Base-by-base conservation (phyloP, 179 eudicot genomes). In the Amaranthus tricolor region DNA sequence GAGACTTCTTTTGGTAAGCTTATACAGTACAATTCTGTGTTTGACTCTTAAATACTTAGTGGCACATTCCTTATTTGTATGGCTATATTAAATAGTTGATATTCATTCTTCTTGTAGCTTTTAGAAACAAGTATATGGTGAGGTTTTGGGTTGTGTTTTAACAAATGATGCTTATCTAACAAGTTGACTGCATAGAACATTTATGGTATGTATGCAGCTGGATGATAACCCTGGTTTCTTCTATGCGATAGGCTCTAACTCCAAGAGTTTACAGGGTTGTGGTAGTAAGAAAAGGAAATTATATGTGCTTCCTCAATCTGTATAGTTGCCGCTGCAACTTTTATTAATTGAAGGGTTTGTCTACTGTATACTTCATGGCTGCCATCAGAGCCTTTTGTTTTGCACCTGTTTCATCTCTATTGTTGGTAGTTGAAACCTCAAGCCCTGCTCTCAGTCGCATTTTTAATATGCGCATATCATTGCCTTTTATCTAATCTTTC, bases 1-100 rank as follows among this genome's bases (percentile, higher is more conserved):
- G 99, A 87, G 97, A 80, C 92, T 95, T 82, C 97, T 95, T 76
- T 80, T 95, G 97, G 99, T 95, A 83, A 80, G 89, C 62, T 44
- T 52, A 65, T 74, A 49, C 65, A 19, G 16, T 67, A 45, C 8
- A 61, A 17, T 59, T 63, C 40, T 13, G 62, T 74, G 57, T 66
- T 17, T 2, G 40, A 72, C 52, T 65, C 43, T 48, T 63, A 17
- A 15, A 6, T 56, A 58, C 62, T 55, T 58, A 44, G 71, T 31
- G 8, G 47, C 45, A 10, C 16, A 21, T 19, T 16, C 0, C 63
- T 44, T 63, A 31, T 16, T 59, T 47, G n/a, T 48, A 58, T 59
- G 17, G 56, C 60, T 7, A 44, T 57, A 3, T 31, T 31, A 2
- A 31, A 31, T 31, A 0, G 40, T 31, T 31, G 40, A 31, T 31